Conservation (phyloP, 1,284 basidiomycete species). For the Testicularia cyperi region DNA sequence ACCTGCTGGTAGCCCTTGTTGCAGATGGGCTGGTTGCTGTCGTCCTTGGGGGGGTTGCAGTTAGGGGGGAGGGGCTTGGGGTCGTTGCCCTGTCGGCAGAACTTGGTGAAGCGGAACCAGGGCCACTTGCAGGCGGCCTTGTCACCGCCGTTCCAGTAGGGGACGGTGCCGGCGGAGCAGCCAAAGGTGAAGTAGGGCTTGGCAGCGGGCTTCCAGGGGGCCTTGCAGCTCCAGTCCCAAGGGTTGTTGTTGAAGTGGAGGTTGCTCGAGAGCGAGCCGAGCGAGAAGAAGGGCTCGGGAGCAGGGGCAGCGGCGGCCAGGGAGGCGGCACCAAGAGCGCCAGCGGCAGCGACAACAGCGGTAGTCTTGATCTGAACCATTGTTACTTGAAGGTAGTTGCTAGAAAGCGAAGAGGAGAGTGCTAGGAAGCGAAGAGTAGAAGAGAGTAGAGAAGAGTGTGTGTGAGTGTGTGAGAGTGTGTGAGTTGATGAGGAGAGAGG, state of each 20-base stretch:
- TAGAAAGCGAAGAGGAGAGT: no score
- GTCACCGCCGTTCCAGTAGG: slow-evolving; percentile 28
- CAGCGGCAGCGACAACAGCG: slow-evolving; percentile 4
- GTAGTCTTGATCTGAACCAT: slow-evolving; percentile 12
- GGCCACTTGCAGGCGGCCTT: slow-evolving; percentile 2
- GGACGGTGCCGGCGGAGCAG: slow-evolving; percentile 3
- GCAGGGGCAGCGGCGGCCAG: slow-evolving; percentile 8
- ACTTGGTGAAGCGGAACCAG: slow-evolving; percentile 2
- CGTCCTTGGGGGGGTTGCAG: background rate
- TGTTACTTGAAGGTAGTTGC: no score
- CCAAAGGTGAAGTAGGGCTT: slow-evolving; percentile 7
- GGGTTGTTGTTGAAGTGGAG: slow-evolving; percentile 5
- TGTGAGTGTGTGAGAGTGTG: background rate
- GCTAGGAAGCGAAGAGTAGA: no score
- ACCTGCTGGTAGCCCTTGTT: slow-evolving; percentile 8
- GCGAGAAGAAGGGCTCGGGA: background rate
- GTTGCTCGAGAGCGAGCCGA: background rate
- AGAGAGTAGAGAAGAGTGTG: background rate
- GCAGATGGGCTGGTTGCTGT: slow-evolving; percentile 6
- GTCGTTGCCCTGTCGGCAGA: slow-evolving; percentile 19
- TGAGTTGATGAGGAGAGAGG: slow-evolving; percentile 1
- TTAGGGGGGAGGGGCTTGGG: slow-evolving; percentile 7
- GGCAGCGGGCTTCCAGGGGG: slow-evolving; percentile 18
- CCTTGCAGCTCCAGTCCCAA: slow-evolving; percentile 1
- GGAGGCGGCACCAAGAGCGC: slow-evolving; percentile 18